These are phyloP conservation scores for Xanthoconium purpureum DNA, from an alignment of 768 basidiomycete genomes.

Conservation along the genomic window DNA sequence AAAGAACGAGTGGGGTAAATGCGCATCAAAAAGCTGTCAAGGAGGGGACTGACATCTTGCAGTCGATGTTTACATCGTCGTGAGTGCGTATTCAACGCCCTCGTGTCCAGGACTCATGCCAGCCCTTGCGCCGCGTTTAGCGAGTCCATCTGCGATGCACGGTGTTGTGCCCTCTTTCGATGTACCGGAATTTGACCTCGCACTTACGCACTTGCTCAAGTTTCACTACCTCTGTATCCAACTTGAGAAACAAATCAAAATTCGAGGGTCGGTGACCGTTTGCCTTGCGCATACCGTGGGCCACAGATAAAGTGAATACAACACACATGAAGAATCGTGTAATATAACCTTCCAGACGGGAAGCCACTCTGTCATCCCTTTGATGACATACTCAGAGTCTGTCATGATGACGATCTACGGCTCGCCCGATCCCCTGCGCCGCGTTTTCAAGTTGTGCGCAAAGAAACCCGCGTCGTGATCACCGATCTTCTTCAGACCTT, in stretches of 20 bases:
- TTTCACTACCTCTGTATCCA: background rate
- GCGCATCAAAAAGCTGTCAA: too few species aligned
- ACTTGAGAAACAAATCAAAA: constrained; percentile 4
- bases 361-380: constrained; percentile 35
- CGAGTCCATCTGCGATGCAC: constrained; percentile 26
- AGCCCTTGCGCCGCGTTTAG: constrained; percentile 8
- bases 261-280: constrained; percentile 2
- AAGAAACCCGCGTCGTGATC: constrained; percentile 18
- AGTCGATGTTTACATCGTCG: too few species aligned
- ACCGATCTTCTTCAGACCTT: constrained; percentile 26
- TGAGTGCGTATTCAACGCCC: background rate
- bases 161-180: constrained; percentile 23
- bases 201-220: background rate
- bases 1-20: too few species aligned
- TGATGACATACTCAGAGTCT: constrained; percentile 36
- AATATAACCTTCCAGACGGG: constrained; percentile 29
- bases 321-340: background rate
- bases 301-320: background rate
- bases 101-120: background rate
- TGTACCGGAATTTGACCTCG: constrained; percentile 24
- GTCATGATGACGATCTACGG: constrained; percentile 20
- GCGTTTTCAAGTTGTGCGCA: background rate
- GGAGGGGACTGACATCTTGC: too few species aligned
- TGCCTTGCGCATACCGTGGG: background rate
- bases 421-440: background rate